These are phyloP conservation scores for Pontederia paniculata DNA, from an alignment of 176 grass and related monocot genomes.

Conservation along the genomic window DNA sequence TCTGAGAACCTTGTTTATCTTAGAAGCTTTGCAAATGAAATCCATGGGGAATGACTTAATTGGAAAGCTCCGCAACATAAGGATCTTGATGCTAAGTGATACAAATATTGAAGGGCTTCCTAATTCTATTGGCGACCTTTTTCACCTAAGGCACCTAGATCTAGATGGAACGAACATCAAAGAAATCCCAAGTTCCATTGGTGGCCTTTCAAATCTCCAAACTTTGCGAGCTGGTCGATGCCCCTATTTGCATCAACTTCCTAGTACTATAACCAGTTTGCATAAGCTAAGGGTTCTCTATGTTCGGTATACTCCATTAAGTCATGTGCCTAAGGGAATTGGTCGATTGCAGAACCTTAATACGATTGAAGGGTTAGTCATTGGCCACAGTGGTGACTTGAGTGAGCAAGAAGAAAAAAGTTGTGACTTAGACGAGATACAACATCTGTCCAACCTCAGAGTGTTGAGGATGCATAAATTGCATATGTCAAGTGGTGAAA, in stretches of 20 bases:
- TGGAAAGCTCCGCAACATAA: background rate
- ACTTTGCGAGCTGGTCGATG: constrained; percentile 10
- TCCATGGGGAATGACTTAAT: background rate
- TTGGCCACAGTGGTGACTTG: constrained; percentile 28
- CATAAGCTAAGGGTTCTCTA: constrained; percentile 19
- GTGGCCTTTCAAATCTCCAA: constrained; percentile 22
- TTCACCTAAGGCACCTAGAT: constrained; percentile 25
- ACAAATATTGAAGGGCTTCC: constrained; percentile 9
- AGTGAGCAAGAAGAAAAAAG: constrained; percentile 7
- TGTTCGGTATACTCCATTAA: background rate
- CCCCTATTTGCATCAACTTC: constrained; percentile 8
- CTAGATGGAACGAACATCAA: constrained; percentile 5
- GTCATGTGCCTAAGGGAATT: constrained; percentile 18
- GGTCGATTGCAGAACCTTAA: constrained; percentile 1
- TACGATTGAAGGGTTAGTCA: constrained; percentile 1
- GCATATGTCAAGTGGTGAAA: constrained; percentile 26
- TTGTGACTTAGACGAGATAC: constrained; percentile 15
- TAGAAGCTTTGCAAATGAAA: background rate
- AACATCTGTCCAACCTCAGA: constrained; percentile 49
- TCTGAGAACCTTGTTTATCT: too few species aligned
- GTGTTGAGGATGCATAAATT: constrained; percentile 50
- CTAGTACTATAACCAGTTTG: constrained; percentile 7
- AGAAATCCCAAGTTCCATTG: constrained; percentile 15
- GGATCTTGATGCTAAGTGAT: constrained; percentile 8
- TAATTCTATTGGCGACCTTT: constrained; percentile 6